Conservation (phyloP, 2,329 filamentous ascomycete species). For the Tympanopsis confertula region DNA sequence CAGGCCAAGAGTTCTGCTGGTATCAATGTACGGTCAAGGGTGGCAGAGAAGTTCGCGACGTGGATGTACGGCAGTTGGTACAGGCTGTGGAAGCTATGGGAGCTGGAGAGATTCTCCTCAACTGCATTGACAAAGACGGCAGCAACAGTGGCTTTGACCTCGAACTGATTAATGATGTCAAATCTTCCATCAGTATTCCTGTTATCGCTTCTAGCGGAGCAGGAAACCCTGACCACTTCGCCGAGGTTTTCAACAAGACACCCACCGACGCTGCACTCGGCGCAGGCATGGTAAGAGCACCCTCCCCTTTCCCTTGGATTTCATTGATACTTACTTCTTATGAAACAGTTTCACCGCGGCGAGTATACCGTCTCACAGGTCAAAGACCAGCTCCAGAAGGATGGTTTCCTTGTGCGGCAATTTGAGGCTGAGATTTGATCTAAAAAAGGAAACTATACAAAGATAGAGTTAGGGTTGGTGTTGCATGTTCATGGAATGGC, state of each 20-base stretch:
- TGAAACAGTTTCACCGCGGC: constrained; percentile 62
- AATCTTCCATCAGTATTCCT: constrained; percentile 75
- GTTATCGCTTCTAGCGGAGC: constrained; percentile 93
- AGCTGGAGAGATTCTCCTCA: constrained; percentile 83
- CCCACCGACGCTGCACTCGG: constrained; percentile 84
- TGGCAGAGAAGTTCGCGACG: constrained; percentile 82
- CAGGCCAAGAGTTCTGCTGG: constrained; percentile 78
- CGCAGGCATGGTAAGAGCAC: constrained; percentile 58
- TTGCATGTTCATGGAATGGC: too few species aligned
- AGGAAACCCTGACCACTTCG: constrained; percentile 76
- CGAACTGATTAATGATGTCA: constrained; percentile 81
- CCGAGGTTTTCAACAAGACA: constrained; percentile 79
- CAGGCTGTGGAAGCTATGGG: constrained; percentile 93
- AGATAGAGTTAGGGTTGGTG: too few species aligned
- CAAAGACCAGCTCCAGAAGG: constrained; percentile 65
- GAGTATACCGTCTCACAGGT: constrained; percentile 93
- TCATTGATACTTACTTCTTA: neutral
- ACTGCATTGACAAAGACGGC: constrained; percentile 95
- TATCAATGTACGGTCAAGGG: constrained; percentile 97
- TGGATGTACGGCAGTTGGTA: constrained; percentile 81
- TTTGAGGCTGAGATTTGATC: constrained; percentile 48
- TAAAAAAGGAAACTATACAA: too few species aligned
- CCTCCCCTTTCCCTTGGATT: neutral
- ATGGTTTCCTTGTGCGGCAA: constrained; percentile 67
- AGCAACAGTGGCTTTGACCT: constrained; percentile 90